Percentiles rank a stretch among this genome's conserved stretches.
Evolutionary conservation across 108 stramenopile species (phyloP).

Genomic region (Pseudonitzschia multiseries): DNA sequence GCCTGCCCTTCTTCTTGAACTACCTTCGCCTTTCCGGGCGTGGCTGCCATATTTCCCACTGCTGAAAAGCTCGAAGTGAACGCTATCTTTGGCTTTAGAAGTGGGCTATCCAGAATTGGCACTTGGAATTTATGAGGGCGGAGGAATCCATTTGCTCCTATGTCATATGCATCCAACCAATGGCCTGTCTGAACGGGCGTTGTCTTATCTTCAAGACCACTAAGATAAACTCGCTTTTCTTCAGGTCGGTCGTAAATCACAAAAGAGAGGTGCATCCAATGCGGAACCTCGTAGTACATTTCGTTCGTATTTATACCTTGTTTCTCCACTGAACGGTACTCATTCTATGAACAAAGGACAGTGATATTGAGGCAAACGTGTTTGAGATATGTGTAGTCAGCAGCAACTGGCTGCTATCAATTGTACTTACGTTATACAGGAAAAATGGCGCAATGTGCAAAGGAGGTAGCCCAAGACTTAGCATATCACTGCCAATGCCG

Average conservation of each 20-base stretch:
- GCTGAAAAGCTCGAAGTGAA: constrained; percentile 36
- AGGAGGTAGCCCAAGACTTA: constrained; percentile 92
- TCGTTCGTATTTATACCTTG: constrained; percentile 37
- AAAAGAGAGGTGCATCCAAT: constrained; percentile 90
- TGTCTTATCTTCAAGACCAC: constrained; percentile 21
- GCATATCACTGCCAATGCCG: constrained; percentile 98
- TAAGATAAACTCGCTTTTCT: constrained; percentile 25
- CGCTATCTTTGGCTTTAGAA: neutral
- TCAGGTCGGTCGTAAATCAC: constrained; percentile 66
- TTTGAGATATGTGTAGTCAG: neutral
- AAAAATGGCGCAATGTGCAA: constrained; percentile 98
- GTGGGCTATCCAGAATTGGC: neutral
- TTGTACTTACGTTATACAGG: constrained; percentile 66
- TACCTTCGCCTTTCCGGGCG: constrained; percentile 30
- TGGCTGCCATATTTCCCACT: constrained; percentile 33
- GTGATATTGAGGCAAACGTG: neutral
- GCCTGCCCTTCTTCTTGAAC: constrained; percentile 46
- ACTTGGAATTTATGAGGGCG: constrained; percentile 10
- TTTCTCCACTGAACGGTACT: constrained; percentile 24
- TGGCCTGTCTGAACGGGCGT: constrained; percentile 15
- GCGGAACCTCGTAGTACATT: constrained; percentile 78
- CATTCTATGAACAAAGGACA: constrained; percentile 27
- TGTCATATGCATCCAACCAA: constrained; percentile 33
- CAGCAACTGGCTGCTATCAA: neutral
- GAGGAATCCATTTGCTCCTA: constrained; percentile 55